Evolutionary conservation across 768 basidiomycete species (phyloP), one percentile per base, ranked within the genome.

Genomic region (Xerocomus potaroensis): DNA sequence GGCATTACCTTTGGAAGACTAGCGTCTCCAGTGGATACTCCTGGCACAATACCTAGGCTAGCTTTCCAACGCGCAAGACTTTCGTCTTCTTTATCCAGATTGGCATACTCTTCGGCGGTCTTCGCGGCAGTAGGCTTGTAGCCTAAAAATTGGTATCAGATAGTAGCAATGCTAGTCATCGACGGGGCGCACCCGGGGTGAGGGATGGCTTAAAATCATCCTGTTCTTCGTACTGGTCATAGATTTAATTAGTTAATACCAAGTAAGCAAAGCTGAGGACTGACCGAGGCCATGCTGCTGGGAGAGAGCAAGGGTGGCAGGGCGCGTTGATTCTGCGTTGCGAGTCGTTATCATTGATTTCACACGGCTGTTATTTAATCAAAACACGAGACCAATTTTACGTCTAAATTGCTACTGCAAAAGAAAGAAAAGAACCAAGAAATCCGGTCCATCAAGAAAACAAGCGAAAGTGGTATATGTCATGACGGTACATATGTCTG

Each of bases 41-140:
- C 82, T 27, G 80, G 75, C 42, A 78, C 76, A 50, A 97, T 82
- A 43, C 95, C 95, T 22, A 98, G 76, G 43, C 85, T 91, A 31
- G 90, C 91, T 66, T 98, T 98, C 95, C 95, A 98, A 53, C 91
- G 83, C 26, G 86, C 83, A 58, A 98, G 77, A 65, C 89, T 91
- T 69, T 96, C 94, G 64, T 97, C 94, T 51, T 87, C 76, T 24
- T 86, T 83, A 69, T 96, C 94, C 35, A 95, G 79, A 31, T 83
- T 69, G 21, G 89, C 86, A 36, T 91, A 89, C 64, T 94, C 90
- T 21, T 89, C 90, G 11, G 86, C 70, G 36, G 77, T 75, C 72
- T 89, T 89, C 26, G 74, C 78, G 47, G 76, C 81, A 29, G 71
- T 63, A 30, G 78, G 79, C 67, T 85, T 91, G 74, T 91, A 91